A percentile compares a stretch with the other conserved stretches of the same genome.
Conservation (phyloP, 2,329 filamentous ascomycete genomes). For the Ascochyta rabiei region DNA sequence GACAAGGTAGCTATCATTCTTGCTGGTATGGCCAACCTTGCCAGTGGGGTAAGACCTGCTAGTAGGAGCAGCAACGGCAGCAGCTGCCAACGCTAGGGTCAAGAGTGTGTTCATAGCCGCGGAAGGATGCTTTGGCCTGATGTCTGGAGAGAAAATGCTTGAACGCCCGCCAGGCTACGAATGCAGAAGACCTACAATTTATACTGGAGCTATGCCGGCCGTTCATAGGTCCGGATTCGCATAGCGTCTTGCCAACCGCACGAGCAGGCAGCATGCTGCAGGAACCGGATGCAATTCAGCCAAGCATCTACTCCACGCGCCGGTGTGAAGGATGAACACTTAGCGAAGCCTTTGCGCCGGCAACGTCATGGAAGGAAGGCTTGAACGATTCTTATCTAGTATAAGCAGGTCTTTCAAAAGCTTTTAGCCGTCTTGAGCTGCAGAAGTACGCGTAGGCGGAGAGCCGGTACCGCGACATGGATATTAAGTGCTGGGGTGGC, state of each 20-base stretch:
- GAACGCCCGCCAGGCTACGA: not conserved
- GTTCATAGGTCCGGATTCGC: not conserved
- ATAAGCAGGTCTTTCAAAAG: slow-evolving; percentile 2
- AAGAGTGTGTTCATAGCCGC: slow-evolving; percentile 12
- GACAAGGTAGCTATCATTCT: slow-evolving; percentile 45
- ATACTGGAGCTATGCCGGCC: not conserved
- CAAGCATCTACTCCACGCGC: slow-evolving; percentile 16
- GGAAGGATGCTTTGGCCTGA: not conserved
- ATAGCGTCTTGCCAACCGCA: not conserved
- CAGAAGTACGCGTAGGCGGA: slow-evolving; percentile 2
- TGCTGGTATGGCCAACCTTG: slow-evolving; percentile 11
- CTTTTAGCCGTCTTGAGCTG: slow-evolving; percentile 10
- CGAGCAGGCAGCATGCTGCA: not conserved
- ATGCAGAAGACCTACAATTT: slow-evolving; percentile 4
- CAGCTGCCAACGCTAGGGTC: slow-evolving; percentile 16
- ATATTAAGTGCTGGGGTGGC: slow-evolving; percentile 2
- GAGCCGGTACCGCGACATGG: slow-evolving; percentile 1
- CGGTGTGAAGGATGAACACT: slow-evolving; percentile 6
- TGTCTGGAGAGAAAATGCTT: not conserved
- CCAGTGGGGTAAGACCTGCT: slow-evolving; percentile 8
- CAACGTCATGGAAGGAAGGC: slow-evolving; percentile 6
- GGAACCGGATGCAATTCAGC: slow-evolving; percentile 4
- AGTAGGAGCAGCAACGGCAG: slow-evolving; percentile 17
- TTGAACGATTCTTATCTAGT: slow-evolving; percentile 12
- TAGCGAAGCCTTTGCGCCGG: not conserved